Evolutionary conservation across 306 rosid species (phyloP).

Genomic region (Ormosia emarginata): DNA sequence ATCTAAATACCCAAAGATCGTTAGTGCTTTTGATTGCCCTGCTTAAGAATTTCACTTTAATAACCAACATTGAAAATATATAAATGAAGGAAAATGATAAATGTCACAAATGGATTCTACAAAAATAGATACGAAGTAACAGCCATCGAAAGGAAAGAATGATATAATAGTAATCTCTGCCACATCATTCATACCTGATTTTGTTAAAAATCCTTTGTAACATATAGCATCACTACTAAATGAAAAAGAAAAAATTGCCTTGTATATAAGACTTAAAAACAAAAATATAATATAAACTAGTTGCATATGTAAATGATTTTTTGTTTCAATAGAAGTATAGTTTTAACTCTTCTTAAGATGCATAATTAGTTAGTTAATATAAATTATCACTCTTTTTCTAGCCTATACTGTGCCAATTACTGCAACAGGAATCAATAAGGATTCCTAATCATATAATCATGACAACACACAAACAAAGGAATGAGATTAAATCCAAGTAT

Average conservation of each 20-base stretch:
- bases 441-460: background rate
- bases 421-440: background rate
- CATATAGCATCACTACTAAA: background rate
- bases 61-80: background rate
- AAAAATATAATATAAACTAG: background rate
- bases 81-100: background rate
- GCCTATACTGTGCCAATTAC: background rate
- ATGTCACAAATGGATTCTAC: background rate
- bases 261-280: background rate
- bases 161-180: background rate
- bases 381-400: background rate
- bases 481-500: background rate
- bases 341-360: background rate
- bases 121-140: background rate
- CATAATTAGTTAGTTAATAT: background rate
- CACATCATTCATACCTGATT: background rate
- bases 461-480: constrained; percentile 1
- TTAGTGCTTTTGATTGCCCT: background rate
- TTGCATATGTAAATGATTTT: background rate
- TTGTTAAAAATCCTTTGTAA: background rate
- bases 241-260: background rate
- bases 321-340: background rate
- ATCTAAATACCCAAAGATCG: background rate
- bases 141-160: background rate
- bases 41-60: background rate